Conservation (phyloP, 257 asterid species). For the Solanum habrochaites region DNA sequence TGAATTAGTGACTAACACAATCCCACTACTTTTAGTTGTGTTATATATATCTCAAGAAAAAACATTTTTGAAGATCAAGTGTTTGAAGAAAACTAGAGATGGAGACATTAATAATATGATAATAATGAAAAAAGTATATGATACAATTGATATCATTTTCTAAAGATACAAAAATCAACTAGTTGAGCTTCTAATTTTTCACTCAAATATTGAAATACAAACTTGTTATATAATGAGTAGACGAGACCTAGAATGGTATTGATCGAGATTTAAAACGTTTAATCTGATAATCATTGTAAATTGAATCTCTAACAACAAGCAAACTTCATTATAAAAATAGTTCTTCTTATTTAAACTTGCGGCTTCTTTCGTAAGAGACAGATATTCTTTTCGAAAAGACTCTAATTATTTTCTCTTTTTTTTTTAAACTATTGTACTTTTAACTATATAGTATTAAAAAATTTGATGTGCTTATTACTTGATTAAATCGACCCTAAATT, state of each 20-base stretch:
- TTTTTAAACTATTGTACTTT: neutral
- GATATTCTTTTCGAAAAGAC: too few relatives aligned
- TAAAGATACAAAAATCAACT: neutral
- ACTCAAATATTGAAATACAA: neutral
- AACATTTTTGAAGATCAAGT: neutral
- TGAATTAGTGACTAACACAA: neutral
- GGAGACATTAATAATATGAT: neutral
- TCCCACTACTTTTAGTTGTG: neutral
- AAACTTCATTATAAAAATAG: neutral
- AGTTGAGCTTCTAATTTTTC: neutral
- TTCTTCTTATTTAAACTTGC: neutral
- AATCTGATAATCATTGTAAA: neutral
- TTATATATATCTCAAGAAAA: neutral
- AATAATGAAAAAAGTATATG: neutral
- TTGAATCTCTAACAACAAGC: too few relatives aligned
- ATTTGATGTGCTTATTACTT: neutral
- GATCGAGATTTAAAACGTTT: neutral
- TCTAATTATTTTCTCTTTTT: neutral
- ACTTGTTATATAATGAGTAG: neutral
- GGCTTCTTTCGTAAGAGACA: neutral
- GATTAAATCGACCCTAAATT: neutral
- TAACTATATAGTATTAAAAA: neutral
- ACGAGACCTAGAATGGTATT: neutral
- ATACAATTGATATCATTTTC: neutral
- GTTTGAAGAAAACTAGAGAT: neutral